phyloP scores from a whole-genome alignment of 768 basidiomycete species.

The Calvatia gigantea region DNA sequence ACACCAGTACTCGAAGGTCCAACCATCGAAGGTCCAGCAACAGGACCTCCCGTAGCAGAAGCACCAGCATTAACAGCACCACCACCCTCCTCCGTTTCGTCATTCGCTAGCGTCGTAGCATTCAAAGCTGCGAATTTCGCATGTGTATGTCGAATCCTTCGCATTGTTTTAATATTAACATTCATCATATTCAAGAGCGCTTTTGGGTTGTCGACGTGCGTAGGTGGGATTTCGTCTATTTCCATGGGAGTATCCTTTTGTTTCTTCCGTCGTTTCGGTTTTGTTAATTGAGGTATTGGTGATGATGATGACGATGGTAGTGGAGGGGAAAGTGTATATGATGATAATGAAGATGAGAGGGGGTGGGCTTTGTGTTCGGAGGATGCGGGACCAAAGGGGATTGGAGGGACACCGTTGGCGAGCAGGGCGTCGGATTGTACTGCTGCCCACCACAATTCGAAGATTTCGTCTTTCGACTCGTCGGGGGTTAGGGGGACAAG shows the following conservation, averaged over 20 bases:
- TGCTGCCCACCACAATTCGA: constrained; percentile 75
- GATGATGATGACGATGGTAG: neutral
- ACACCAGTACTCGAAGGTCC: constrained; percentile 16
- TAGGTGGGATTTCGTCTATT: constrained; percentile 4
- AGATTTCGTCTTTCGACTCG: constrained; percentile 33
- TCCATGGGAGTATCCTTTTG: neutral
- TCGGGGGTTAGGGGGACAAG: constrained; percentile 32
- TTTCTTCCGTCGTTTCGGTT: constrained; percentile 14
- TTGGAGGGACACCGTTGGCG: constrained; percentile 59
- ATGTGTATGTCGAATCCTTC: constrained; percentile 70
- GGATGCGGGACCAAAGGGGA: constrained; percentile 39
- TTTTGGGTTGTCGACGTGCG: constrained; percentile 28
- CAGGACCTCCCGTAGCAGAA: constrained; percentile 20
- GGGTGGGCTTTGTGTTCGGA: constrained; percentile 15
- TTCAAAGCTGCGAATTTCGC: constrained; percentile 62
- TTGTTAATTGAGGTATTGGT: constrained; percentile 10
- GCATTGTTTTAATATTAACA: constrained; percentile 70
- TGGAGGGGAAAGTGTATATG: neutral
- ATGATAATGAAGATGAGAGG: neutral
- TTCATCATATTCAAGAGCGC: constrained; percentile 72
- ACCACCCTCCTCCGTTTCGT: constrained; percentile 35
- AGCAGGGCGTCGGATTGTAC: constrained; percentile 59
- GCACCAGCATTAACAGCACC: constrained; percentile 26
- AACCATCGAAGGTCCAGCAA: too few species aligned
- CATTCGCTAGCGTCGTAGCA: constrained; percentile 25